Conservation (phyloP, 2,329 filamentous ascomycete species). For the Fusarium annulatum region DNA sequence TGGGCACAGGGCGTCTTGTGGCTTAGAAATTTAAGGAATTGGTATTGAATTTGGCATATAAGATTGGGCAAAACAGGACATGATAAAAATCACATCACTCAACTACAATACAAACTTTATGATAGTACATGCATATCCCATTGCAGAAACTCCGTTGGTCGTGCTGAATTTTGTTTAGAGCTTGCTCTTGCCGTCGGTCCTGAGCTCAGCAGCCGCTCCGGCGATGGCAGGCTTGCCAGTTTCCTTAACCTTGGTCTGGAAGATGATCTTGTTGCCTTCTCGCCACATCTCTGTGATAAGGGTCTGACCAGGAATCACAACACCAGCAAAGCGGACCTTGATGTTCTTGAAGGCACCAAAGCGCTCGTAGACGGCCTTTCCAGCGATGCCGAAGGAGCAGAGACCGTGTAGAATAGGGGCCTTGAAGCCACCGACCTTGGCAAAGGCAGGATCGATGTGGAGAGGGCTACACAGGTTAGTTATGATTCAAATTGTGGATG, state of each 20-base stretch:
- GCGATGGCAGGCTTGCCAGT: slow-evolving; percentile 90
- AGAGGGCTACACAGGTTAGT: slow-evolving; percentile 68
- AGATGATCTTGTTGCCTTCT: slow-evolving; percentile 81
- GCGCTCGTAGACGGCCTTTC: slow-evolving; percentile 87
- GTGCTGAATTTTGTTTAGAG: slow-evolving; percentile 39
- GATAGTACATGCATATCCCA: slow-evolving; percentile 36
- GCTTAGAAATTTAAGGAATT: slow-evolving; percentile 13
- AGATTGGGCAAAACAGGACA: slow-evolving; percentile 36
- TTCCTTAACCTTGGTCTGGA: slow-evolving; percentile 91
- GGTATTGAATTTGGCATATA: slow-evolving; percentile 17
- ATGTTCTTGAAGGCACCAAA: slow-evolving; percentile 90
- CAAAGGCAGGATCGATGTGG: slow-evolving; percentile 94
- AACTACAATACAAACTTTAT: slow-evolving; percentile 45
- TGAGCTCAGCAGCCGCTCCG: slow-evolving; percentile 81
- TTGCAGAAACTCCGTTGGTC: slow-evolving; percentile 22
- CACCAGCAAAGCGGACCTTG: slow-evolving; percentile 90
- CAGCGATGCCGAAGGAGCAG: slow-evolving; percentile 91
- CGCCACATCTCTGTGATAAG: slow-evolving; percentile 95
- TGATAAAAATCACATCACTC: slow-evolving; percentile 27
- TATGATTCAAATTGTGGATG: neutral
- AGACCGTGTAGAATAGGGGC: slow-evolving; percentile 95
- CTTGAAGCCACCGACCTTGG: slow-evolving; percentile 95
- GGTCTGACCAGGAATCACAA: slow-evolving; percentile 89
- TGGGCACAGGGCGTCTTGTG: slow-evolving; percentile 25
- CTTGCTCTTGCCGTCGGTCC: slow-evolving; percentile 51